These are phyloP conservation scores for Ocimum tenuiflorum DNA, from an alignment of 257 asterid genomes.

Conservation along the genomic window DNA sequence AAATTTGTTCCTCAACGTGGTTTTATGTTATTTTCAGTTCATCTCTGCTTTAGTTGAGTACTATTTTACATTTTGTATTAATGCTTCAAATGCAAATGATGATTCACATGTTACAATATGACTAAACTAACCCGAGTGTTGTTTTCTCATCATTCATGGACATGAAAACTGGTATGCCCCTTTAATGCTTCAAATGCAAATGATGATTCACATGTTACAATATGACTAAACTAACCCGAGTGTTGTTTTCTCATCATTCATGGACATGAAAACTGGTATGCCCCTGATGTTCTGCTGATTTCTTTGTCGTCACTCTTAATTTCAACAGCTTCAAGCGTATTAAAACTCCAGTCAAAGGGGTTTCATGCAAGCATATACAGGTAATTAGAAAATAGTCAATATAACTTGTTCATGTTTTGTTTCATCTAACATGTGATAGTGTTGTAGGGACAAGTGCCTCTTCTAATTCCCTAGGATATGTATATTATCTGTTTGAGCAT, in stretches of 20 bases:
- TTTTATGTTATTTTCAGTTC: not conserved
- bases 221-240: not conserved
- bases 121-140: not conserved
- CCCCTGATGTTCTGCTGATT: conserved; percentile 9
- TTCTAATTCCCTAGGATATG: not conserved
- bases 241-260: conserved; percentile 1
- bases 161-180: no score
- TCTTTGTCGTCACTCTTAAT: conserved; percentile 12
- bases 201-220: conserved; percentile 5
- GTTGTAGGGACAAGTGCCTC: not conserved
- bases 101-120: conserved; percentile 1
- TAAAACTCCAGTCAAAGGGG: conserved; percentile 83
- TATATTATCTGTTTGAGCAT: not conserved
- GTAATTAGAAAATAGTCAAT: conserved; percentile 35
- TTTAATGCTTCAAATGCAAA: not conserved
- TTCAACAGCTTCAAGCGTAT: conserved; percentile 67
- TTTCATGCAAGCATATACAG: conserved; percentile 83
- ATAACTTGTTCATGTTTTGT: conserved; percentile 3
- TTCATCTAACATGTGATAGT: conserved; percentile 1
- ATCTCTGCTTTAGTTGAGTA: not conserved
- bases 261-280: conserved; percentile 8
- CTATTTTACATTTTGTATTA: not conserved
- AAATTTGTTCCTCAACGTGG: conserved; percentile 6
- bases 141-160: conserved; percentile 4
- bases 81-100: not conserved